Base-by-base conservation (phyloP, 805 yeast species). In the Saturnispora silvae region DNA sequence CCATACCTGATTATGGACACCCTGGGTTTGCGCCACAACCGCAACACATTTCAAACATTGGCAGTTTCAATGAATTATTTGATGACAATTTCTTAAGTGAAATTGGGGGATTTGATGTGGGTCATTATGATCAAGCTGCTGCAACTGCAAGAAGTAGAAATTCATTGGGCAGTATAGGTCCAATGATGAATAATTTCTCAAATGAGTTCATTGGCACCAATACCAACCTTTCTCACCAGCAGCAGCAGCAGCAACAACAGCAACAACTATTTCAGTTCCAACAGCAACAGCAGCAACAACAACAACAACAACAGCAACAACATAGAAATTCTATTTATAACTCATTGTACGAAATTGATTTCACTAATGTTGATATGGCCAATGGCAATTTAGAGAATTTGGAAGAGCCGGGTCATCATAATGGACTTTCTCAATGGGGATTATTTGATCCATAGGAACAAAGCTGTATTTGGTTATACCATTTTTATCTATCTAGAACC, bases 331-430 rank as follows among this genome's bases (percentile, higher is more conserved):
- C 43, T 13, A 31, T 47, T 33, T 57, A 53, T 42, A 57, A 57
- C 34, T 55, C 61, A 7, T 41, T 57, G 16, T 57, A 59, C 34
- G 65, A 60, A 45, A 59, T 60, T 33, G 65, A 60, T 44, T 60
- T 59, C 40, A 60, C 65, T 6, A 59, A 59, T 40, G 65, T 55
- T 27, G 64, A 60, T 44, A 35, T 58, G 23, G 52, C 46, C 28
- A 43, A 54, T 14, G 52, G 34, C 5, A 15, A 25, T 25, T 11
- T 25, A 5, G 7, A 6, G 10, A 25, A 25, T 25, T 25, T 25
- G 15, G 11, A 8, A 11, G 15, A 25, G 6, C 7, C 10, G 5
- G 10, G 10, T 4, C 14, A 29, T 18, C 20, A 25, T 11, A 20
- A 25, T 10, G 20, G 22, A 9, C 13, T 37, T 15, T 5, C 35